Evolutionary conservation across 345 rosid genomes (phyloP), one percentile per base, ranked within the genome.

Genomic region (Psidium friedrichsthalianum): DNA sequence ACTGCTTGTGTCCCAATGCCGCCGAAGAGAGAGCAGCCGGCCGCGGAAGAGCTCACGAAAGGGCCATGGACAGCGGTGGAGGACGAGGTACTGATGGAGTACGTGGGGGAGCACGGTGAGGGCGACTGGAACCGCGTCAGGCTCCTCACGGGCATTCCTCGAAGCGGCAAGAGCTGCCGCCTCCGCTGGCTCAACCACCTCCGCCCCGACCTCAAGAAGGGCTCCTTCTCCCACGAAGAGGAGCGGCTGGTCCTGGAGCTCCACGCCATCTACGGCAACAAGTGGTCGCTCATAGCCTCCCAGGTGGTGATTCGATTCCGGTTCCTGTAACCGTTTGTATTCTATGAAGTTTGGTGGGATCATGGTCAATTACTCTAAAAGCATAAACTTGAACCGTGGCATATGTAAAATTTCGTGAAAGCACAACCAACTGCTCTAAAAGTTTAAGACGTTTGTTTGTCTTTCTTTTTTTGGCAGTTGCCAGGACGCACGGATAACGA

Each of bases 401-500:
- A 16, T 15, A 53, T 16, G 20, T 53, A 53, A 53, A 6, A 53
- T 53, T 6, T 5, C 16, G 7, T 53, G 55, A 2, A 15, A 53
- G 6, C 20, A 15, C 55, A 5, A 53, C 22, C 56, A 55, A 7
- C 22, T 55, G 24, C 24, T 55, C 57, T 20, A 53, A 52, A 53
- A 51, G 21, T 9, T 56, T 22, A 22, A 56, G 59, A 21, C 22
- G 10, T 20, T 74, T 53, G 20, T 29, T 42, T 6, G 44, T 42
- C 44, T 42, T 42, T 42, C 8, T 27, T 4, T 27, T 55, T 47
- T 25, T n/a, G 80, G n/a, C 83, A 85, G 89, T 82, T 85, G 83
- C 87, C 85, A 9, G 89, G 87, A 54, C 86, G 87, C n/a, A 87
- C 85, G 6, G 89, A 87, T 52, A 87, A 84, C 10, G 88, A 87